Conservation (phyloP, 2,329 filamentous ascomycete genomes). For the Chrysoporthe cubensis region DNA sequence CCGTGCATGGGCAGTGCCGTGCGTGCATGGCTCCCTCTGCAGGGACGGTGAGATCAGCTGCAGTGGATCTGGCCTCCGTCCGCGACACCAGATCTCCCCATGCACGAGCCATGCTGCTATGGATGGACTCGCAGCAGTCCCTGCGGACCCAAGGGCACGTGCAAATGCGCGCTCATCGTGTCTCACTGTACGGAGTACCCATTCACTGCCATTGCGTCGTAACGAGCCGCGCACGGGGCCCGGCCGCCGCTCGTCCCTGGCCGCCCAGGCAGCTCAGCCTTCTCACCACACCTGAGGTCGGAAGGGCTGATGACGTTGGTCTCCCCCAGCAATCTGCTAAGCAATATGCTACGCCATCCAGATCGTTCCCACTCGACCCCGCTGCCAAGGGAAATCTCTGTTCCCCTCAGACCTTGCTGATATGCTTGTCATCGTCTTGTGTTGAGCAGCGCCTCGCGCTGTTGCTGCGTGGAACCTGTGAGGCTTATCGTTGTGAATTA, state of each 20-base stretch:
- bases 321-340: background rate
- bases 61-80: no score
- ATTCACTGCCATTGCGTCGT: background rate
- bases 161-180: background rate
- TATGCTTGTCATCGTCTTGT: background rate
- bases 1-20: background rate
- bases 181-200: background rate
- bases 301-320: constrained; percentile 1
- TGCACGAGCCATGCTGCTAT: no score
- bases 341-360: background rate
- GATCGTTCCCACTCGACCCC: background rate
- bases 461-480: no score
- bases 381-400: background rate
- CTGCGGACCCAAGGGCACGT: background rate
- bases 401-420: background rate
- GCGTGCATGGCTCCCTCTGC: no score
- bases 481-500: no score
- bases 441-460: background rate
- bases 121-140: no score
- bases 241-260: background rate
- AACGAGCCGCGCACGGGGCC: background rate
- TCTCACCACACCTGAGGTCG: constrained; percentile 6
- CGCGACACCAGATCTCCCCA: no score
- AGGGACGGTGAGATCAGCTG: no score
- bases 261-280: constrained; percentile 1